Conservation (phyloP, 225 moss, liverwort and hornwort genomes). For the Ulota crispa region DNA sequence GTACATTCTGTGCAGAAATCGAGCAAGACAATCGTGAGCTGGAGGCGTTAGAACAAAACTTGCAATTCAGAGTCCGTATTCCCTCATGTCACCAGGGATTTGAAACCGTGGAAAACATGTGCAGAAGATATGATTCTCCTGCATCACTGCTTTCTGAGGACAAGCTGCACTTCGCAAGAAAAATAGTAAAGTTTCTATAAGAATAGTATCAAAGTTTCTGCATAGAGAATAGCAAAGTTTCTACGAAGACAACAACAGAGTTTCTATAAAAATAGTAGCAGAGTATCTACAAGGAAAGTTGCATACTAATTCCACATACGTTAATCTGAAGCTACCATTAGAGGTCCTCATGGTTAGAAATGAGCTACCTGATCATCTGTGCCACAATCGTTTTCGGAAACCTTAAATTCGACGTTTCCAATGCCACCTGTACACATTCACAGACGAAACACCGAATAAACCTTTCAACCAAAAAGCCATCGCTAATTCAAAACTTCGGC, state of each 20-base stretch:
- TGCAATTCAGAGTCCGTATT: background rate
- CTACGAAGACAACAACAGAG: background rate
- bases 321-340: background rate
- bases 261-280: background rate
- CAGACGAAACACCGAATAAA: background rate
- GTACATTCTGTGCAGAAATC: conserved; percentile 61
- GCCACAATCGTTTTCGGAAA: conserved; percentile 59
- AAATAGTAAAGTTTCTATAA: background rate
- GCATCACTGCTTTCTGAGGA: background rate
- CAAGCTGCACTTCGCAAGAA: background rate
- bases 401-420: conserved; percentile 68
- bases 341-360: background rate
- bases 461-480: background rate
- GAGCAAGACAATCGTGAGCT: conserved; percentile 5
- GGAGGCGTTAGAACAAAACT: background rate
- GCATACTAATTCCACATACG: background rate
- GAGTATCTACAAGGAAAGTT: background rate
- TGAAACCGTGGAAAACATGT: background rate
- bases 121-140: background rate
- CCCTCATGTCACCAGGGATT: background rate
- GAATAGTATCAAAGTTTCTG: background rate
- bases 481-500: background rate
- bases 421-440: conserved; percentile 56
- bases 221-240: background rate
- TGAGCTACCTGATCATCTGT: conserved; percentile 91